These are phyloP conservation scores for Exophiala aquamarina DNA, from an alignment of 2,329 filamentous ascomycete genomes.

Conservation along the genomic window DNA sequence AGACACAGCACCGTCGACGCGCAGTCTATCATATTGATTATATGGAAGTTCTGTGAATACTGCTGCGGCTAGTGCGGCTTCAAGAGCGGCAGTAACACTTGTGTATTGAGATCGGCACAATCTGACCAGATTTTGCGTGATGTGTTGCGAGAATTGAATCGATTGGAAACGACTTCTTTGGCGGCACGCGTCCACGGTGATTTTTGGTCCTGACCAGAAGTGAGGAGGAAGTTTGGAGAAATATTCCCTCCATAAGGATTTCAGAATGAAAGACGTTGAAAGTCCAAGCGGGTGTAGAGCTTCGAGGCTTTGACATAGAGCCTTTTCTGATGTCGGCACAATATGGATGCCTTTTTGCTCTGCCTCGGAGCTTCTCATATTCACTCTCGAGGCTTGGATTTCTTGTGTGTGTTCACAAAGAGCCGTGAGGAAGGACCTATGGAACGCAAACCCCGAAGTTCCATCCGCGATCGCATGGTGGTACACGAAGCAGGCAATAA, in stretches of 20 bases:
- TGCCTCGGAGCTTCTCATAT: too few relatives aligned
- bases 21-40: neutral
- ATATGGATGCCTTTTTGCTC: too few relatives aligned
- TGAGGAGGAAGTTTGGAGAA: too few relatives aligned
- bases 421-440: slow-evolving; percentile 41
- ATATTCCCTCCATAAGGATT: slow-evolving; percentile 3
- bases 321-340: neutral
- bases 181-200: neutral
- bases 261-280: slow-evolving; percentile 37
- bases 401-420: slow-evolving; percentile 25
- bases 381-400: too few relatives aligned
- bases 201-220: neutral
- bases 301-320: slow-evolving; percentile 5
- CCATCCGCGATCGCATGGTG: slow-evolving; percentile 51
- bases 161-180: neutral
- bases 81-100: slow-evolving; percentile 33
- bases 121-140: neutral
- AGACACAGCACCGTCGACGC: neutral
- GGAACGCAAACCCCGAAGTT: slow-evolving; percentile 45
- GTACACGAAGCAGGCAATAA: slow-evolving; percentile 46
- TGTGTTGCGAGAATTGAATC: slow-evolving; percentile 2
- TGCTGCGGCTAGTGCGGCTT: slow-evolving; percentile 33
- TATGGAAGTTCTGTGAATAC: neutral
- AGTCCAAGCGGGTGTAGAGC: slow-evolving; percentile 40
- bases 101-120: slow-evolving; percentile 15